Percentiles rank a stretch among this genome's conserved stretches.
Evolutionary conservation across 2,329 filamentous ascomycete genomes (phyloP).

Genomic region (Tothia fuscella): DNA sequence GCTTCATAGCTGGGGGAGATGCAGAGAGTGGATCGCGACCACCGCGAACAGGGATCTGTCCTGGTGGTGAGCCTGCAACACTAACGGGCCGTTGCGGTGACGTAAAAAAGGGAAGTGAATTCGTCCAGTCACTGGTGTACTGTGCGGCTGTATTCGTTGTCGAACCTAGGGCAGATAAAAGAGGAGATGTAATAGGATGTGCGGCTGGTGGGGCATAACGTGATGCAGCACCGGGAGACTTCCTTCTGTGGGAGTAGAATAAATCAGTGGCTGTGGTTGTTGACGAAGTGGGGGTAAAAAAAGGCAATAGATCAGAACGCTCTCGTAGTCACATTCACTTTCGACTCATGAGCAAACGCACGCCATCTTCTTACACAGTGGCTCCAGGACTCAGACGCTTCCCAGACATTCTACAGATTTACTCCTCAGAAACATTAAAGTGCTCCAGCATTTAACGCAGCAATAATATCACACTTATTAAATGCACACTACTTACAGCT

Average conservation of each 20-base stretch:
- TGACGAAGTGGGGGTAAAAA: neutral
- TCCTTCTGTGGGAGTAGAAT: slow-evolving; percentile 5
- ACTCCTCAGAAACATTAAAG: neutral
- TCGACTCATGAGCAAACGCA: neutral
- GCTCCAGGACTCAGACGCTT: neutral
- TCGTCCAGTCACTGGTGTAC: slow-evolving; percentile 13
- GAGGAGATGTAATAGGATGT: slow-evolving; percentile 10
- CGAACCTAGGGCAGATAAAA: slow-evolving; percentile 10
- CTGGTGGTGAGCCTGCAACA: slow-evolving; percentile 9
- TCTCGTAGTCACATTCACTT: neutral
- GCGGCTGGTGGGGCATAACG: slow-evolving; percentile 8
- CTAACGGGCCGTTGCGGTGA: neutral
- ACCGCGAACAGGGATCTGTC: slow-evolving; percentile 2
- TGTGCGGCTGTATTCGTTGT: slow-evolving; percentile 11
- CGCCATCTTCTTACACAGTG: neutral
- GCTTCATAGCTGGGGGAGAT: slow-evolving; percentile 19
- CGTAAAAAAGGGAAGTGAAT: slow-evolving; percentile 12
- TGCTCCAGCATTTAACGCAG: neutral
- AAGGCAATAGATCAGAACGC: neutral
- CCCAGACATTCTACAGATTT: neutral
- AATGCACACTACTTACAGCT: slow-evolving; percentile 10
- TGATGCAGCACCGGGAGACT: slow-evolving; percentile 3
- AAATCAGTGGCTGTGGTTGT: neutral
- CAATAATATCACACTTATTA: neutral
- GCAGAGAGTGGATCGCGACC: slow-evolving; percentile 9